phyloP scores from a whole-genome alignment of 2,329 filamentous ascomycete genomes.

The Paraconiothyrium sp. region DNA sequence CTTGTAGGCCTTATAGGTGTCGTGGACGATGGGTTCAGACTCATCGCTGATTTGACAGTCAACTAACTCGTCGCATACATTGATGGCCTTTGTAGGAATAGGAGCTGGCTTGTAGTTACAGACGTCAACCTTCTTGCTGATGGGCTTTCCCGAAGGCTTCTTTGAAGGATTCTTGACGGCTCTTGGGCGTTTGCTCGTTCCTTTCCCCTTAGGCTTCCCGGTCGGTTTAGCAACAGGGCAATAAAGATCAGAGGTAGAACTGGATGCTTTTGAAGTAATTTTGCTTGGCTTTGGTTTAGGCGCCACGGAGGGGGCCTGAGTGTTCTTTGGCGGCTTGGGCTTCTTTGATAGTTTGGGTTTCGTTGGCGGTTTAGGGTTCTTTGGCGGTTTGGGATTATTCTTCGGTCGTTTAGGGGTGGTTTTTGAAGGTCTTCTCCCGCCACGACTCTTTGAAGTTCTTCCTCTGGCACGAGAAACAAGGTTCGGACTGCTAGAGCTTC shows the following conservation, averaged over 20 bases:
- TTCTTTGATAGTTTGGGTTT: too few relatives aligned
- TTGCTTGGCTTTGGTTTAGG: neutral
- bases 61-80: neutral
- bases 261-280: neutral
- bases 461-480: neutral
- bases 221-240: neutral
- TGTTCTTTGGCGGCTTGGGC: too few relatives aligned
- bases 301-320: neutral
- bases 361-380: too few relatives aligned
- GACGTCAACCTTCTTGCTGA: neutral
- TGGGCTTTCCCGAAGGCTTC: slow-evolving; percentile 1
- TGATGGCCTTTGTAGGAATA: slow-evolving; percentile 6
- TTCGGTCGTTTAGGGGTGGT: too few relatives aligned
- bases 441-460: too few relatives aligned
- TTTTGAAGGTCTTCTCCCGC: neutral
- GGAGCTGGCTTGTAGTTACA: slow-evolving; percentile 3
- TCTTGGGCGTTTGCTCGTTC: neutral
- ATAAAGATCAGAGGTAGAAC: slow-evolving; percentile 1
- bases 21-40: neutral
- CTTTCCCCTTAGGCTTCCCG: slow-evolving; percentile 1
- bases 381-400: slow-evolving; percentile 1
- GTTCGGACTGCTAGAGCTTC: neutral
- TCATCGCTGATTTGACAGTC: slow-evolving; percentile 5
- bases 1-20: slow-evolving; percentile 4
- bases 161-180: too few relatives aligned